Evolutionary conservation across 768 basidiomycete genomes (phyloP).

Genomic region (Auriculariales sp.): DNA sequence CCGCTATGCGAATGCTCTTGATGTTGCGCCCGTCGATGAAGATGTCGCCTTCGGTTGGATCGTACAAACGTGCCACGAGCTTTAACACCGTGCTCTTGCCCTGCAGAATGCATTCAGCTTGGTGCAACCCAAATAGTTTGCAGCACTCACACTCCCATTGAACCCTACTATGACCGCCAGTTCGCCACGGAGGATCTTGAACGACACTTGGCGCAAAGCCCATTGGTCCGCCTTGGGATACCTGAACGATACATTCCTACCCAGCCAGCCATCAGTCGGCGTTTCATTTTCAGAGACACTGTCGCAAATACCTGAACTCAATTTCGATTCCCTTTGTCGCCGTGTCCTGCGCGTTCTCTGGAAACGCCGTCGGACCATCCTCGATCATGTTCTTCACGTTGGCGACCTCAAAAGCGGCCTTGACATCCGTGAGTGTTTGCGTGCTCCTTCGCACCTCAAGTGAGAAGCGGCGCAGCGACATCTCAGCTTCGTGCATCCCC

Average conservation of each 20-base stretch:
- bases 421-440: neutral
- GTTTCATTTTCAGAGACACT: neutral
- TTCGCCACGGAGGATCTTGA: slow-evolving; percentile 27
- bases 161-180: slow-evolving; percentile 42
- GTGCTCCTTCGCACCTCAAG: neutral
- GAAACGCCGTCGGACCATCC: neutral
- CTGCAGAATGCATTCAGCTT: neutral
- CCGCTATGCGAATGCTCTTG: slow-evolving; percentile 15
- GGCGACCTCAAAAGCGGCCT: neutral
- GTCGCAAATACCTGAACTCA: neutral
- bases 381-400: neutral
- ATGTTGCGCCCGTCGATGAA: slow-evolving; percentile 24
- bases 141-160: slow-evolving; percentile 29
- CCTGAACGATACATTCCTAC: slow-evolving; percentile 34
- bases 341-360: neutral
- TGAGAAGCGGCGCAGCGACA: neutral
- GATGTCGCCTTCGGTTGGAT: slow-evolving; percentile 17
- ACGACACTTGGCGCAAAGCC: slow-evolving; percentile 17
- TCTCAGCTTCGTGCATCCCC: neutral
- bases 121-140: neutral
- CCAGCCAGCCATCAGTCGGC: neutral
- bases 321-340: neutral
- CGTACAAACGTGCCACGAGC: slow-evolving; percentile 13
- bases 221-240: slow-evolving; percentile 29
- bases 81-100: slow-evolving; percentile 30